Evolutionary conservation across 2,329 filamentous ascomycete species (phyloP).

Genomic region (Alternaria dauci): DNA sequence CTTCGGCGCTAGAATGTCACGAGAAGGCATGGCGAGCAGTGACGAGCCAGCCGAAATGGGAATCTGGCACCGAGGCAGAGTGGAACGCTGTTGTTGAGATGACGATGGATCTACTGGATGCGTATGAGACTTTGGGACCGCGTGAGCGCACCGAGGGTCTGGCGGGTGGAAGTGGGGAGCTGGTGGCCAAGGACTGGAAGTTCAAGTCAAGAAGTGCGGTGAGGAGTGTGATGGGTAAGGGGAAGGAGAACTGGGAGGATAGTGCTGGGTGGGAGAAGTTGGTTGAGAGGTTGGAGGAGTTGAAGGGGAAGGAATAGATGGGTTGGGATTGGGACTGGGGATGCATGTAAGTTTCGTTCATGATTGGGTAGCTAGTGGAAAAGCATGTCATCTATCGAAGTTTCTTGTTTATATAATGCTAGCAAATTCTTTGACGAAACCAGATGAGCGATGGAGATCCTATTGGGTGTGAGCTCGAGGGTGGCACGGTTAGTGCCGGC

Average conservation of each 20-base stretch:
- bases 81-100: slow-evolving; percentile 79
- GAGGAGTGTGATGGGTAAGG: slow-evolving; percentile 82
- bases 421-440: too few species aligned
- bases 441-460: neutral
- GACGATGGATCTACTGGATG: slow-evolving; percentile 81
- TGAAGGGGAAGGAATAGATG: slow-evolving; percentile 47
- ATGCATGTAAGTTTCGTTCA: neutral
- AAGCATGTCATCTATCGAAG: neutral
- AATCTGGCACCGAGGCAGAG: slow-evolving; percentile 66
- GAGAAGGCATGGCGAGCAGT: slow-evolving; percentile 90
- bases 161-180: slow-evolving; percentile 59
- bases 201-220: slow-evolving; percentile 88
- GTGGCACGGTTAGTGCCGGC: too few species aligned
- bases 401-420: neutral
- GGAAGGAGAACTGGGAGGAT: slow-evolving; percentile 83
- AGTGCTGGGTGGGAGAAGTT: slow-evolving; percentile 72
- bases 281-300: slow-evolving; percentile 56
- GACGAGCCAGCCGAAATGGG: slow-evolving; percentile 62
- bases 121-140: slow-evolving; percentile 76
- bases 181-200: slow-evolving; percentile 82
- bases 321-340: neutral
- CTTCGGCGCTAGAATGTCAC: slow-evolving; percentile 78
- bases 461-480: too few species aligned
- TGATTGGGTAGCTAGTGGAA: neutral
- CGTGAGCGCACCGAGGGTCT: slow-evolving; percentile 62